Percentiles rank a stretch among this genome's conserved stretches.
Conservation (phyloP, 1,284 basidiomycete genomes). For the Moniliella sp. region DNA sequence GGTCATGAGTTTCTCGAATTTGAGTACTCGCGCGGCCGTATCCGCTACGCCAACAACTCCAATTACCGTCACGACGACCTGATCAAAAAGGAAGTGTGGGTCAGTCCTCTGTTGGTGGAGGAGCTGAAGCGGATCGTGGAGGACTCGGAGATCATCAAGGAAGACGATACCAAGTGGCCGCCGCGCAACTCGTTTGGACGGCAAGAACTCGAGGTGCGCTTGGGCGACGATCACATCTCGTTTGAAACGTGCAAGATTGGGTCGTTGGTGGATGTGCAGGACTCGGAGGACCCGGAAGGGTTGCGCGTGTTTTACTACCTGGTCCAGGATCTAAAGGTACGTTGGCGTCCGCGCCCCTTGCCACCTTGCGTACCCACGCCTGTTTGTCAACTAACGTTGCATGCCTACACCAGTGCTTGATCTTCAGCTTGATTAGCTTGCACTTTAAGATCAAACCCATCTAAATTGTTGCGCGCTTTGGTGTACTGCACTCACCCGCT, state of each 20-base stretch:
- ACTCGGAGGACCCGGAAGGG: slow-evolving; percentile 89
- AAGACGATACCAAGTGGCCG: slow-evolving; percentile 93
- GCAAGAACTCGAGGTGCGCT: slow-evolving; percentile 81
- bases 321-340: slow-evolving; percentile 81
- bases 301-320: slow-evolving; percentile 96
- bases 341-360: slow-evolving; percentile 16
- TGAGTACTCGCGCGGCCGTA: slow-evolving; percentile 81
- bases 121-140: slow-evolving; percentile 88
- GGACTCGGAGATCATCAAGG: slow-evolving; percentile 81
- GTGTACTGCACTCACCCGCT: too few species aligned
- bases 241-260: slow-evolving; percentile 99
- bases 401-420: slow-evolving; percentile 90
- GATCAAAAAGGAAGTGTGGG: slow-evolving; percentile 96
- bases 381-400: too few species aligned
- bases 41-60: slow-evolving; percentile 96
- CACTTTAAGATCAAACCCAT: slow-evolving; percentile 99
- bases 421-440: slow-evolving; percentile 85
- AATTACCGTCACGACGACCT: slow-evolving; percentile 93
- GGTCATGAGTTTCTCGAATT: slow-evolving; percentile 64
- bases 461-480: too few species aligned
- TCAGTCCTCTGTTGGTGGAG: slow-evolving; percentile 68
- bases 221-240: slow-evolving; percentile 85
- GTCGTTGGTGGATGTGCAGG: slow-evolving; percentile 80
- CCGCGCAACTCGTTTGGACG: slow-evolving; percentile 95
- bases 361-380: too few species aligned